These are phyloP conservation scores for Drechslerella coelobrocha DNA, from an alignment of 2,329 filamentous ascomycete genomes.

Conservation along the genomic window DNA sequence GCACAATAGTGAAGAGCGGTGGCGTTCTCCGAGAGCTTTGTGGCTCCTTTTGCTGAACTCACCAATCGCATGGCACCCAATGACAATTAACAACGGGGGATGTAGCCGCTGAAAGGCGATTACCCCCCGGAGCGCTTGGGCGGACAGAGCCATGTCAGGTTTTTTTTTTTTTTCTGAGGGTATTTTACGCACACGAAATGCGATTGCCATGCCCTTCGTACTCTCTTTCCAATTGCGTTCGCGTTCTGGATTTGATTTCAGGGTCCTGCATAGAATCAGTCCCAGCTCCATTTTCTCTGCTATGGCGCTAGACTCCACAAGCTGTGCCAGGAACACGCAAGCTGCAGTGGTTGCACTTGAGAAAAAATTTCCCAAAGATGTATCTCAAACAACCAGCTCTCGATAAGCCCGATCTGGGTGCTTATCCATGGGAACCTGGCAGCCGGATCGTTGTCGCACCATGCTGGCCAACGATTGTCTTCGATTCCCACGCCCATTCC, in stretches of 20 bases:
- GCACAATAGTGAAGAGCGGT: slow-evolving; percentile 1
- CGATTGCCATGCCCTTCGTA: not conserved
- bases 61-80: slow-evolving; percentile 35
- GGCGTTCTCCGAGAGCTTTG: slow-evolving; percentile 33
- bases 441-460: slow-evolving; percentile 45
- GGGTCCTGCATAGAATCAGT: slow-evolving; percentile 30
- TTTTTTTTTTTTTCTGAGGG: slow-evolving; percentile 8
- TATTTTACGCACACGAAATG: not conserved
- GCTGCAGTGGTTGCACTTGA: slow-evolving; percentile 31
- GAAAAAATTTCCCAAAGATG: slow-evolving; percentile 35
- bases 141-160: slow-evolving; percentile 20
- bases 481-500: slow-evolving; percentile 34
- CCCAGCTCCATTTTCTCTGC: slow-evolving; percentile 14
- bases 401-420: slow-evolving; percentile 35
- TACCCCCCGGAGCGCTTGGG: slow-evolving; percentile 34
- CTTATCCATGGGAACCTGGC: slow-evolving; percentile 41
- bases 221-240: slow-evolving; percentile 31
- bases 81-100: not conserved
- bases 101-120: slow-evolving; percentile 35
- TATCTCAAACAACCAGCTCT: slow-evolving; percentile 16
- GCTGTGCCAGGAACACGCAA: slow-evolving; percentile 49
- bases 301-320: slow-evolving; percentile 35
- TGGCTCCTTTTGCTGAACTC: slow-evolving; percentile 4
- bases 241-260: slow-evolving; percentile 41
- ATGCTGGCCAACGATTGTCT: slow-evolving; percentile 36